phyloP scores from a whole-genome alignment of 148 eudicot genomes.

The Fagopyrum tataricum region DNA sequence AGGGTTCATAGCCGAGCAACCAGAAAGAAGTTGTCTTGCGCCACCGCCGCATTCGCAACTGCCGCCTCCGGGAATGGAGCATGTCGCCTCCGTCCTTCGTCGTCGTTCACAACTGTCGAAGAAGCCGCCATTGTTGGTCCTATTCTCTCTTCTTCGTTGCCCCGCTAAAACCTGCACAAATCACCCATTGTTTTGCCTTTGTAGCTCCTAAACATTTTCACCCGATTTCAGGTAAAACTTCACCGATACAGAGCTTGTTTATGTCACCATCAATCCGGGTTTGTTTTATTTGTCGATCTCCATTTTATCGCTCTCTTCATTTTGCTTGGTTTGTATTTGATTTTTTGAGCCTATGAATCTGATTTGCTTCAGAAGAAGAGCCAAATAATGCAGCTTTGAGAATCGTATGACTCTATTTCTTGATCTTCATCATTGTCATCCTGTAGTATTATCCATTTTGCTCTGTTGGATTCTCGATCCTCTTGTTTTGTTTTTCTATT shows the following conservation, averaged over 20 bases:
- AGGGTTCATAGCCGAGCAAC: no score
- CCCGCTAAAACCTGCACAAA: no score
- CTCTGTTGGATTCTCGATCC: not conserved
- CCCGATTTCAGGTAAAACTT: not conserved
- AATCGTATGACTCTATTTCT: not conserved
- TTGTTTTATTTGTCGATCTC: not conserved
- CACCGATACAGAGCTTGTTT: not conserved
- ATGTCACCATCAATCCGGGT: not conserved
- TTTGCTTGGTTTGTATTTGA: not conserved
- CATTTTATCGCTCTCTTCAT: not conserved
- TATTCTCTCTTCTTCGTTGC: no score
- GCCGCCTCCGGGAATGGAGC: no score
- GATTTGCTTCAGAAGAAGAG: constrained; percentile 2
- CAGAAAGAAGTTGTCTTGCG: no score
- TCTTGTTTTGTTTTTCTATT: not conserved
- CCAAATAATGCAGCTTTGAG: not conserved
- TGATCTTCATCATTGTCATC: not conserved
- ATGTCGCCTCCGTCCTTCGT: no score
- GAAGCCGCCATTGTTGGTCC: no score
- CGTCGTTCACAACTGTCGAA: no score
- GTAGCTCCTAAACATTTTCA: not conserved
- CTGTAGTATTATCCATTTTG: not conserved
- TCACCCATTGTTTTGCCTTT: not conserved
- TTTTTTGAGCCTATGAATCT: not conserved
- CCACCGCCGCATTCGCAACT: no score